Conservation (phyloP, 2,329 filamentous ascomycete species). For the Simplicillium aogashimaense region DNA sequence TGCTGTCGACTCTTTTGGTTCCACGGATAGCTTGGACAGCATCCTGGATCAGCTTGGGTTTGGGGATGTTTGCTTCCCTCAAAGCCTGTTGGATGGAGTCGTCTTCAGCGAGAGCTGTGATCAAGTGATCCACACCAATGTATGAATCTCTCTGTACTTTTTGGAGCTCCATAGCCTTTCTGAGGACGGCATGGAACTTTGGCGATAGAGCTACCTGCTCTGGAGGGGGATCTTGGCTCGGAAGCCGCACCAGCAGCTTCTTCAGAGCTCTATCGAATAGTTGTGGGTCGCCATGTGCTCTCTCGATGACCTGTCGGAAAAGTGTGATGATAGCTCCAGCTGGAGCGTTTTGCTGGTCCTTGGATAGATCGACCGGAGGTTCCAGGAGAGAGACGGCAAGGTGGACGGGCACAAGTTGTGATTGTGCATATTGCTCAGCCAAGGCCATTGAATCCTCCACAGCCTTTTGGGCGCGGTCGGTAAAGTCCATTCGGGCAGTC, state of each 20-base stretch:
- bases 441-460: conserved; percentile 81
- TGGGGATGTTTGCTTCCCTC: conserved; percentile 82
- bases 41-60: conserved; percentile 78
- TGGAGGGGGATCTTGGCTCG: conserved; percentile 89
- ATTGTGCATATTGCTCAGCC: conserved; percentile 82
- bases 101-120: conserved; percentile 77
- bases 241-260: conserved; percentile 80
- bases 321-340: conserved; percentile 59
- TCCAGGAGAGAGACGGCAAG: conserved; percentile 76
- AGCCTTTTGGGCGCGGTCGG: conserved; percentile 83
- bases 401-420: conserved; percentile 83
- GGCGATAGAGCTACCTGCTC: conserved; percentile 79
- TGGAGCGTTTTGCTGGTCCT: conserved; percentile 71
- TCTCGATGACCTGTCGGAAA: conserved; percentile 89
- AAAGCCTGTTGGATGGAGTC: conserved; percentile 60
- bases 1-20: conserved; percentile 87
- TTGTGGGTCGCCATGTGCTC: conserved; percentile 87
- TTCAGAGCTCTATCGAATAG: conserved; percentile 82
- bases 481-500: conserved; percentile 80
- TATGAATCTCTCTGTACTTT: conserved; percentile 97
- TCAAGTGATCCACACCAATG: conserved; percentile 91
- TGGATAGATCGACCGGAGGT: conserved; percentile 64
- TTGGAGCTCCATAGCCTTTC: conserved; percentile 78
- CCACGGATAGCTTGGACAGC: conserved; percentile 89
- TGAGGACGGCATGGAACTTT: conserved; percentile 70